These are phyloP conservation scores for Coemansia sp. DNA, from an alignment of 192 early-diverging fungal species.

Conservation along the genomic window DNA sequence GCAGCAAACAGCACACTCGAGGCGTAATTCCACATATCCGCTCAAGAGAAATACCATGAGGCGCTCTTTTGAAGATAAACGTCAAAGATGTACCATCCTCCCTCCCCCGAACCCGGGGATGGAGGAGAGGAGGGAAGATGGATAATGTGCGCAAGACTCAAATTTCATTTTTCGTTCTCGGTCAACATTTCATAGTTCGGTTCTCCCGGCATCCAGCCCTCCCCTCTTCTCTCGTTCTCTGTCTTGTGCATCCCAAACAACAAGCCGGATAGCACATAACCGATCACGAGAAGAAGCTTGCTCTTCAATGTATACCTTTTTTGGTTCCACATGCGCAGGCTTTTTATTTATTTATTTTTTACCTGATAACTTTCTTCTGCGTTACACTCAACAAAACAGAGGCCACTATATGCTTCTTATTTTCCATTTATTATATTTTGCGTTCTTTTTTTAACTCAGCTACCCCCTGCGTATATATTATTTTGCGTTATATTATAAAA, in stretches of 20 bases:
- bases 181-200: not conserved
- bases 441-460: not conserved
- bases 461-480: slow-evolving; percentile 7
- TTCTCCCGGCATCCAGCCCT: not conserved
- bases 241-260: not conserved
- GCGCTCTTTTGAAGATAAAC: slow-evolving; percentile 1
- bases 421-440: not conserved
- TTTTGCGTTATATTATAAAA: slow-evolving; percentile 4
- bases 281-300: not conserved
- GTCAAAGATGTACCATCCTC: not conserved
- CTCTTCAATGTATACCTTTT: slow-evolving; percentile 1
- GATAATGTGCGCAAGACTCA: slow-evolving; percentile 6
- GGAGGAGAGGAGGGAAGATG: slow-evolving; percentile 9
- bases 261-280: not conserved
- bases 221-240: not conserved
- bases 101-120: slow-evolving; percentile 13
- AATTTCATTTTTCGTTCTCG: not conserved
- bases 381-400: slow-evolving; percentile 8
- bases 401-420: not conserved
- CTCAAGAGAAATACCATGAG: slow-evolving; percentile 1
- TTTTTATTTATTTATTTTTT: not conserved
- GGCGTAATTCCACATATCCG: not conserved
- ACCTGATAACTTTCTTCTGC: not conserved
- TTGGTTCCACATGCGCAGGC: not conserved
- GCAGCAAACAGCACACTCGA: not conserved